Conservation (phyloP, 2,329 filamentous ascomycete species). For the Apiospora sp. region DNA sequence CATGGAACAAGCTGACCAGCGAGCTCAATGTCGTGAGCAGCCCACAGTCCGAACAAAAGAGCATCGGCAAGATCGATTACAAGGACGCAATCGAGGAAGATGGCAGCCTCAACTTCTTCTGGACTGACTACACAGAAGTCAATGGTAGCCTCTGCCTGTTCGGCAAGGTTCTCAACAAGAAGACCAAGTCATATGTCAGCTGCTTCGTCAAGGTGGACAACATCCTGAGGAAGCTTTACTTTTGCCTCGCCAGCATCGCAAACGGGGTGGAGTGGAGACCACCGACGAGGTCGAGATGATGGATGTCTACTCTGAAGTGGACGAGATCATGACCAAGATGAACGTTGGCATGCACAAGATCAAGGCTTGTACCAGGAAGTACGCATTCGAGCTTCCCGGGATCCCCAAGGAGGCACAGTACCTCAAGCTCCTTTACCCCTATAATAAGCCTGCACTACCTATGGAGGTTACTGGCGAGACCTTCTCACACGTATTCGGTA, state of each 20-base stretch:
- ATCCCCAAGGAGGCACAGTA: conserved; percentile 92
- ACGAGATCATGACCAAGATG: conserved; percentile 85
- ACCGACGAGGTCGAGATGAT: conserved; percentile 83
- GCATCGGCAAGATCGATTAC: conserved; percentile 81
- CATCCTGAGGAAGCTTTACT: conserved; percentile 89
- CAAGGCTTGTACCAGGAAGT: conserved; percentile 88
- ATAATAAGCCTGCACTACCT: conserved; percentile 81
- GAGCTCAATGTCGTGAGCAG: conserved; percentile 87
- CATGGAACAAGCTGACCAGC: conserved; percentile 88
- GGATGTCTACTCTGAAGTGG: conserved; percentile 90
- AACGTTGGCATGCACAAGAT: conserved; percentile 92
- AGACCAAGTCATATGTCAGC: conserved; percentile 79
- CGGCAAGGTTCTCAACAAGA: conserved; percentile 93
- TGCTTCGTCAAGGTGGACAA: conserved; percentile 98
- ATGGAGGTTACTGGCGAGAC: conserved; percentile 80
- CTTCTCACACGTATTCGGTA: conserved; percentile 92
- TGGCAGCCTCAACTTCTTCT: conserved; percentile 92
- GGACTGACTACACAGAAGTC: conserved; percentile 94
- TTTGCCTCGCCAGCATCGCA: conserved; percentile 78
- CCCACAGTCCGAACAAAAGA: conserved; percentile 67
- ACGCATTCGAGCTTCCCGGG: conserved; percentile 89
- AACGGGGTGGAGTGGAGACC: conserved; percentile 69
- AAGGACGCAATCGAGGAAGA: conserved; percentile 92
- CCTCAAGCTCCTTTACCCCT: conserved; percentile 94
- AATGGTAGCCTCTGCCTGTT: conserved; percentile 93